phyloP scores from a whole-genome alignment of 1,284 basidiomycete genomes.

The Erythrobasidium hasegawianum region DNA sequence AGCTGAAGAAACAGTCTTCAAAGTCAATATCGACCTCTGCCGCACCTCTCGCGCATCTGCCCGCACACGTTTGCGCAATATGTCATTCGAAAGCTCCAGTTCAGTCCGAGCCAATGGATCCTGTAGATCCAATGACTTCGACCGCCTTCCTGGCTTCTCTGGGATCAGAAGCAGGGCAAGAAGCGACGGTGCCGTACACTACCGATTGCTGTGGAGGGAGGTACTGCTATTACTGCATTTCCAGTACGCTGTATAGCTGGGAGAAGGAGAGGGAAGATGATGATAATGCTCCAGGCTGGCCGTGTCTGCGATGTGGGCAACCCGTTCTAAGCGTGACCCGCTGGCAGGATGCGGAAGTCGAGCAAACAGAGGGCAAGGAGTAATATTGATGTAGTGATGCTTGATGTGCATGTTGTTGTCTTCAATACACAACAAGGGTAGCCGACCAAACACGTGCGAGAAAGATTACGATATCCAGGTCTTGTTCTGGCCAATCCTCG shows the following conservation, averaged over 20 bases:
- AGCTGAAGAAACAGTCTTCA: background rate
- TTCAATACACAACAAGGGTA: too few relatives aligned
- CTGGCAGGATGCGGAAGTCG: background rate
- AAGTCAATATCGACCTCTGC: conserved; percentile 7
- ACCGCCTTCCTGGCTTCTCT: conserved; percentile 31
- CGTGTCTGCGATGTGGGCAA: conserved; percentile 40
- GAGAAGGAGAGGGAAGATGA: conserved; percentile 38
- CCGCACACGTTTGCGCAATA: conserved; percentile 50
- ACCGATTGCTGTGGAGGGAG: conserved; percentile 39
- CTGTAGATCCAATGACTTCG: conserved; percentile 33
- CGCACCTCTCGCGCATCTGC: conserved; percentile 46
- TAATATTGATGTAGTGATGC: too few relatives aligned
- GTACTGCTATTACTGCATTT: conserved; percentile 46
- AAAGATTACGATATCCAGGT: too few relatives aligned
- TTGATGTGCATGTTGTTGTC: too few relatives aligned
- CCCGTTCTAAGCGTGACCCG: background rate
- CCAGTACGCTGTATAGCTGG: conserved; percentile 32
- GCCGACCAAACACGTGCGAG: too few relatives aligned
- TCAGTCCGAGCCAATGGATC: conserved; percentile 19
- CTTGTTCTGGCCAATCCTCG: too few relatives aligned
- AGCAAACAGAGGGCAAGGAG: background rate
- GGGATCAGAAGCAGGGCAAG: conserved; percentile 13
- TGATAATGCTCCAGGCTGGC: conserved; percentile 35
- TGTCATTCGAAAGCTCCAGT: conserved; percentile 48
- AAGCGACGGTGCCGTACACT: conserved; percentile 42